phyloP scores from a whole-genome alignment of 108 stramenopile genomes.

The Cylindrotheca closterium region DNA sequence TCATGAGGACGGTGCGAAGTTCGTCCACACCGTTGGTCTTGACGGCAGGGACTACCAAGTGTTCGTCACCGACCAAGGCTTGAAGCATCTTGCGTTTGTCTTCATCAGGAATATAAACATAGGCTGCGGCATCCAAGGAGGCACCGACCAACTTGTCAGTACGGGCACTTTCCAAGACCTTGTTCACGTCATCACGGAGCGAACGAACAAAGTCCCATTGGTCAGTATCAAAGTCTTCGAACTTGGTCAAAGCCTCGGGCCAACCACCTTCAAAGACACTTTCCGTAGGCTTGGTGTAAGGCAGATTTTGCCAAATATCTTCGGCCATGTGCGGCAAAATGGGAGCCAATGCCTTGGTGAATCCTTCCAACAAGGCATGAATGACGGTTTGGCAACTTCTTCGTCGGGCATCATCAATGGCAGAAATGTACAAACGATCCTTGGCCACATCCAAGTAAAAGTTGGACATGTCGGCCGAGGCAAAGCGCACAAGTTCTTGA shows the following conservation, averaged over 20 bases:
- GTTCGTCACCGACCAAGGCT: conserved; percentile 70
- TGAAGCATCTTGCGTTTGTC: conserved; percentile 46
- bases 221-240: conserved; percentile 52
- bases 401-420: conserved; percentile 79
- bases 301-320: conserved; percentile 95
- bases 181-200: conserved; percentile 87
- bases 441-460: conserved; percentile 98
- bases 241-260: conserved; percentile 51
- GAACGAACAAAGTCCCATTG: conserved; percentile 71
- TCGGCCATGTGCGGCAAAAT: conserved; percentile 97
- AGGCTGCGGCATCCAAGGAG: conserved; percentile 81
- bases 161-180: conserved; percentile 77
- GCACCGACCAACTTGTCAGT: conserved; percentile 89
- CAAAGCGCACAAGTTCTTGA: conserved; percentile 89
- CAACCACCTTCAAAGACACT: conserved; percentile 85
- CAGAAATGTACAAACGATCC: conserved; percentile 95
- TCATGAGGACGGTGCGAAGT: conserved; percentile 82
- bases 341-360: conserved; percentile 87
- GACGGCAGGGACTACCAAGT: conserved; percentile 68
- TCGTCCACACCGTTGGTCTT: conserved; percentile 92
- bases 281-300: conserved; percentile 57
- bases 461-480: conserved; percentile 90
- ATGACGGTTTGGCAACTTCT: conserved; percentile 92
- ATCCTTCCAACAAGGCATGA: conserved; percentile 78
- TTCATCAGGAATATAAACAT: conserved; percentile 70